Evolutionary conservation across 257 asterid species (phyloP), one percentile per base, ranked within the genome.

Genomic region (Paulownia fortunei): DNA sequence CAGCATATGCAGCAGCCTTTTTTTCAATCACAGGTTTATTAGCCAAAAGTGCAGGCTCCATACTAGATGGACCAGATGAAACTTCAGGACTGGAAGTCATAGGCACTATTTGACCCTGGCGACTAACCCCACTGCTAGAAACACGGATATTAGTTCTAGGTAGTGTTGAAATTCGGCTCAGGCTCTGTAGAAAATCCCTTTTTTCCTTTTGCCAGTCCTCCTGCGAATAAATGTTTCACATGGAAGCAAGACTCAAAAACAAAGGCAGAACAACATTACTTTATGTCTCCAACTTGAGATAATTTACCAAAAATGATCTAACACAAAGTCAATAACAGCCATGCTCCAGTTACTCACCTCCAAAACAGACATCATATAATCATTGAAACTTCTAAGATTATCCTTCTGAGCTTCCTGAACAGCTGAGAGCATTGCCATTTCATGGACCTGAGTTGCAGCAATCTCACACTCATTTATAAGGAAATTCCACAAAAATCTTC

Each of bases 371-470:
- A 95, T 93, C 99, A 95, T 92, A 76, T 92, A 88, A 76, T 90
- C 92, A 78, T 94, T 92, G 79, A 93, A 95, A 85, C 94, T 90
- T 88, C 87, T 89, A 51, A 92, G 89, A 81, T 91, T 93, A 80
- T 92, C 99, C 86, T 93, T 93, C 84, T 95, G 99, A 80, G 97
- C 97, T 86, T 91, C 98, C 85, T 93, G 96, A 76, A 95, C 89
- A 30, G 98, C 97, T 74, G 98, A 95, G 80, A 93, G 89, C 96
- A 92, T 93, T 82, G 99, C 90, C 98, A 95, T 95, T 86, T 95
- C 99, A 84, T 86, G 98, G 77, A 95, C 97, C 98, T 95, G 81
- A 73, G 79, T 83, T 41, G 80, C 81, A 87, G 69, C 58, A 74
- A 82, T 68, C 6, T 39, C 47, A 82, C 13, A 30, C 37, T 36